Percentiles rank a stretch among this genome's conserved stretches.
These are phyloP conservation scores for Trichophyton verrucosum DNA, from an alignment of 2,329 filamentous ascomycete species.

Conservation along the genomic window DNA sequence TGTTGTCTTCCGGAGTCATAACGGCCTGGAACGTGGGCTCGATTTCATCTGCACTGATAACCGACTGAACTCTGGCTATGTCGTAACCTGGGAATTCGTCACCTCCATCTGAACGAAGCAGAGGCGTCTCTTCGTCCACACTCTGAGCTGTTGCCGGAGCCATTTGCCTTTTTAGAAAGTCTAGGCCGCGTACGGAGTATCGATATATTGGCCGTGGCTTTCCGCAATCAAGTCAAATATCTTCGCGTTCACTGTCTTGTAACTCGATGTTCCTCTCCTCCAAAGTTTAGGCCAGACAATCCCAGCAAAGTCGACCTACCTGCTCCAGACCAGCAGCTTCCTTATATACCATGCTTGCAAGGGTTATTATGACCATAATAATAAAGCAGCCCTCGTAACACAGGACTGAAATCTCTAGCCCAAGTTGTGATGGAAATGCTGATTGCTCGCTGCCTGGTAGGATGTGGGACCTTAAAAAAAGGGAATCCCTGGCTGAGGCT, in stretches of 20 bases:
- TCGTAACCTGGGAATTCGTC: slow-evolving; percentile 9
- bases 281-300: background rate
- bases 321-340: background rate
- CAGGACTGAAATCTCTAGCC: background rate
- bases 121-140: background rate
- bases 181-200: no score
- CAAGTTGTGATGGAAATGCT: background rate
- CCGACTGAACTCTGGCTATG: slow-evolving; percentile 9
- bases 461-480: background rate
- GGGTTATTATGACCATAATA: background rate
- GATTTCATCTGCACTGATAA: slow-evolving; percentile 8
- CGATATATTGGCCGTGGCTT: no score
- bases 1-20: background rate
- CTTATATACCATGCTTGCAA: background rate
- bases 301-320: background rate
- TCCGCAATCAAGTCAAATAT: no score
- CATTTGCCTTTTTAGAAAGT: no score
- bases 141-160: background rate
- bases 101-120: background rate
- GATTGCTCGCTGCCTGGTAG: background rate
- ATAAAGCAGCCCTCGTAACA: background rate
- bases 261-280: background rate
- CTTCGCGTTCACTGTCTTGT: no score
- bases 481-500: background rate
- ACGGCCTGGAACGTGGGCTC: slow-evolving; percentile 7